Base-by-base conservation (phyloP, 202 grass and related monocot species). In the Alloteropsis angusta region DNA sequence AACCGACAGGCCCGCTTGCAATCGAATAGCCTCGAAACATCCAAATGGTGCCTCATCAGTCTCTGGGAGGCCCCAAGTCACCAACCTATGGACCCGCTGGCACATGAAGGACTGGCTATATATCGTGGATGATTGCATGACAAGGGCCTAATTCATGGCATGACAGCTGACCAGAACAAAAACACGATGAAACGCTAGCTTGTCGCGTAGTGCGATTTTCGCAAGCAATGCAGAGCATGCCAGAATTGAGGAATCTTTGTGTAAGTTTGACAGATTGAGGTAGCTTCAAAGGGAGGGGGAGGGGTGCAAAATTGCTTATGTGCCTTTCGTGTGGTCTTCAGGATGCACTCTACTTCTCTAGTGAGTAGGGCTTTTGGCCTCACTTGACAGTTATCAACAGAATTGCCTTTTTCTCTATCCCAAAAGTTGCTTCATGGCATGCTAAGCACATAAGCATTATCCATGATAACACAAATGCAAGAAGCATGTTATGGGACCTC, bases 161-260 rank as follows among this genome's bases (percentile, higher is more conserved):
- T 38, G 60, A 30, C 18, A 68, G 10, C 22, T 68, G 35, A 58
- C 50, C 12, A 0, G 39, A 64, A 17, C 16, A 23, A 83, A 71
- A 49, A 83, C 44, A 68, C 52, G 67, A 66, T 68, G 68, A 78
- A 61, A 32, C 75, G 22, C 25, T 69, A 80, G 32, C 7, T 77
- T 52, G 22, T 35, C 2, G 4, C 12, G 41, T 19, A 74, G 22
- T 10, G 17, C 3, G 25, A n/a, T 60, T 60, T n/a, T 75, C 15
- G 3, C 36, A 49, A n/a, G 30, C 26, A 61, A 66, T 55, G 19
- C 52, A 8, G 11, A n/a, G 2, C 6, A 4, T 56, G 21, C 30
- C 42, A 80, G 22, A 68, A 74, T 38, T 50, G 15, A 15, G 34
- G 61, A 26, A 52, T 72, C 10, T 41, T 39, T 11, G 22, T 26